Evolutionary conservation across 2,329 filamentous ascomycete species (phyloP).

Genomic region (Colletotrichum musae): DNA sequence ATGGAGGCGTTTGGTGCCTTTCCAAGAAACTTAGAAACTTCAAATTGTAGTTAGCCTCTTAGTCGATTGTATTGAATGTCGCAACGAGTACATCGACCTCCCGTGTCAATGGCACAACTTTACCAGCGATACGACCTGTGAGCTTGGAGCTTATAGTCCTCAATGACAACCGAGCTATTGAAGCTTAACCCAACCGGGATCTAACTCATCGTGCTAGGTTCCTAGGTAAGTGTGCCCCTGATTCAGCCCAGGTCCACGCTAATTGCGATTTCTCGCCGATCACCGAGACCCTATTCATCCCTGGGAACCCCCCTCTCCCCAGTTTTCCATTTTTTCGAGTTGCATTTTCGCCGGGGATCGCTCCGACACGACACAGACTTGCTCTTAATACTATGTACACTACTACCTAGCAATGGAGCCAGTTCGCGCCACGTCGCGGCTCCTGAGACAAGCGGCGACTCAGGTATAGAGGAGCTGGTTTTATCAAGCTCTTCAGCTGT

Average conservation of each 20-base stretch:
- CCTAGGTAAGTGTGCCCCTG: too few relatives aligned
- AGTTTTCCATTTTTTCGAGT: conserved; percentile 1
- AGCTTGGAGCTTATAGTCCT: too few relatives aligned
- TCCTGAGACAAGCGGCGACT: conserved; percentile 24
- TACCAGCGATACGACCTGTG: too few relatives aligned
- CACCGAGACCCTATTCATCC: not conserved
- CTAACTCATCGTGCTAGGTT: too few relatives aligned
- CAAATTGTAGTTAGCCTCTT: too few relatives aligned
- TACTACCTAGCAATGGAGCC: not conserved
- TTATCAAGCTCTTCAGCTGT: not conserved
- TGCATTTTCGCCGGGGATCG: not conserved
- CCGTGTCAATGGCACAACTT: too few relatives aligned
- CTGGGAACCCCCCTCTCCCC: not conserved
- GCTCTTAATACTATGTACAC: not conserved
- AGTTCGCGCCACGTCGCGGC: conserved; percentile 22
- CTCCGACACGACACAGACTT: not conserved
- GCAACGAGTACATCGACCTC: too few relatives aligned
- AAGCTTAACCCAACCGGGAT: too few relatives aligned
- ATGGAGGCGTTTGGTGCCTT: not conserved
- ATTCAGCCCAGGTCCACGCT: not conserved
- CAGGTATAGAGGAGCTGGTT: too few relatives aligned
- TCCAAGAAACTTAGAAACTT: too few relatives aligned
- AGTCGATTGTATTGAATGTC: too few relatives aligned
- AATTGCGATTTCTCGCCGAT: not conserved
- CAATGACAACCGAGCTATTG: too few relatives aligned